phyloP scores from a whole-genome alignment of 148 eudicot species.

The Rhododendron kiyosumense region DNA sequence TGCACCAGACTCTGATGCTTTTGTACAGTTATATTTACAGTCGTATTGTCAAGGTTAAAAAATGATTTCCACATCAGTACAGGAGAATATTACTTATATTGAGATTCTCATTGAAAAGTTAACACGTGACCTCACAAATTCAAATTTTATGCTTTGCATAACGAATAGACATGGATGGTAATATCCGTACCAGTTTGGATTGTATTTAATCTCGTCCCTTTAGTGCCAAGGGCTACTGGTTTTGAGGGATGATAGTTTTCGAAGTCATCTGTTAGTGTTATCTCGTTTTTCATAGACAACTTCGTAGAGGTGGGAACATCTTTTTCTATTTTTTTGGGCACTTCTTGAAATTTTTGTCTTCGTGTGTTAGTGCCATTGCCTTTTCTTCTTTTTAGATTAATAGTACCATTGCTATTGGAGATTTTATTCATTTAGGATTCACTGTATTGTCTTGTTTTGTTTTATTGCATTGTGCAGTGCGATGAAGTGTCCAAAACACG shows the following conservation, averaged over 20 bases:
- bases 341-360: not conserved
- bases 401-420: not conserved
- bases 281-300: not conserved
- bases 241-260: not conserved
- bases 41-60: not conserved
- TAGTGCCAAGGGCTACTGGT: not conserved
- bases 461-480: constrained; percentile 41
- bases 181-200: not conserved
- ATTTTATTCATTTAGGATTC: not conserved
- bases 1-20: not conserved
- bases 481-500: constrained; percentile 48
- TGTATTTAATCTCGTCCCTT: not conserved
- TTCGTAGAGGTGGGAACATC: not conserved
- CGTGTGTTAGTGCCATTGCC: not conserved
- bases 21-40: not conserved
- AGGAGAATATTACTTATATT: not conserved
- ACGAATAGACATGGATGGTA: not conserved
- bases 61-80: not conserved
- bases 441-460: not conserved
- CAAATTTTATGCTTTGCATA: not conserved
- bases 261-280: not conserved
- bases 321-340: not conserved
- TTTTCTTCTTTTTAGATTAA: not conserved
- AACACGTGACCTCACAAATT: not conserved
- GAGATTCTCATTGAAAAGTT: not conserved